Evolutionary conservation across 257 asterid genomes (phyloP).

Genomic region (Plantago major): DNA sequence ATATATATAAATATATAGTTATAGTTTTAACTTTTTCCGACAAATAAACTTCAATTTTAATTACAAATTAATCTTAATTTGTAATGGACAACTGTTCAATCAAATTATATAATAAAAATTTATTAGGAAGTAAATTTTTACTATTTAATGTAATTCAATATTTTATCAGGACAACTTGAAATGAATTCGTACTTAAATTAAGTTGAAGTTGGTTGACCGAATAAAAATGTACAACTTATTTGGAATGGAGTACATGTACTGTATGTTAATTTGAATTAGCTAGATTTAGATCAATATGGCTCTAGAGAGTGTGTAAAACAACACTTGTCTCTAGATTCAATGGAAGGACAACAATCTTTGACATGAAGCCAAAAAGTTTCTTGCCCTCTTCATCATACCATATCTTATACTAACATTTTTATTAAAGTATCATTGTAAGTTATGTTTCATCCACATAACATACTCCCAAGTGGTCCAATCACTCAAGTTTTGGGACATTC

Average conservation of each 20-base stretch:
- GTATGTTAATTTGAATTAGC: no score
- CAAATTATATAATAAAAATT: not conserved
- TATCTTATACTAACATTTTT: not conserved
- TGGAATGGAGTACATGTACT: no score
- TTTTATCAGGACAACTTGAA: no score
- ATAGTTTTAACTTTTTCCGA: no score
- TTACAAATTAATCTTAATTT: no score
- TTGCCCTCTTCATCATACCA: constrained; percentile 1
- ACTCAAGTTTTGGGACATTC: constrained; percentile 10
- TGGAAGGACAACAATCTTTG: constrained; percentile 36
- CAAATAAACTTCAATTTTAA: no score
- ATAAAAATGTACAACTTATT: no score
- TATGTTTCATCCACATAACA: not conserved
- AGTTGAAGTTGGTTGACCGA: no score
- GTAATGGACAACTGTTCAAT: no score
- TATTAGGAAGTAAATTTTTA: no score
- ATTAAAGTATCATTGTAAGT: not conserved
- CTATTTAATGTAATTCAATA: no score
- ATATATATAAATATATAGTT: not conserved
- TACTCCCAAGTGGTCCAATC: constrained; percentile 24
- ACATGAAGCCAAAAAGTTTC: constrained; percentile 15
- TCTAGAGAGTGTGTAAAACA: constrained; percentile 21
- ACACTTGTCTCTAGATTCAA: constrained; percentile 33
- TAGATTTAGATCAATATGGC: constrained; percentile 11
- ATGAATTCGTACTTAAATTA: no score